phyloP scores from a whole-genome alignment of 1,284 basidiomycete species.

The Hemileccinum hortonii region DNA sequence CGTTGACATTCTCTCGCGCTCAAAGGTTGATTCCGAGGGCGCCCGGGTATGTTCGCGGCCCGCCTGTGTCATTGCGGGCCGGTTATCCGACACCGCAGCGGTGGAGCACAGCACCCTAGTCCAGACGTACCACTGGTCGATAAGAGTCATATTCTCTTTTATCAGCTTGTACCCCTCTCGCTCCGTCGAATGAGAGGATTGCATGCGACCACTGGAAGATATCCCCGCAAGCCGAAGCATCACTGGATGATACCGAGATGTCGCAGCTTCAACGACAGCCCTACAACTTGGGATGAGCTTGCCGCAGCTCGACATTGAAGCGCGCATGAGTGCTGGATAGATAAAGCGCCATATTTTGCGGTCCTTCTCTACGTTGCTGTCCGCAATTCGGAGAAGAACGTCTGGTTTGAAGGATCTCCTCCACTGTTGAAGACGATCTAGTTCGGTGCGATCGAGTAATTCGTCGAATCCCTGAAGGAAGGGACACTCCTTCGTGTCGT shows the following conservation, averaged over 20 bases:
- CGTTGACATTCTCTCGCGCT: conserved; percentile 74
- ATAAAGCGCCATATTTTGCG: conserved; percentile 69
- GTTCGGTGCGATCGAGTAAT: conserved; percentile 57
- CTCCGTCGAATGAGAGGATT: conserved; percentile 43
- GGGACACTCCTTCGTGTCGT: conserved; percentile 28
- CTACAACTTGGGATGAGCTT: conserved; percentile 52
- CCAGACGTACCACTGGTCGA: conserved; percentile 90
- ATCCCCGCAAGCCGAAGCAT: conserved; percentile 70
- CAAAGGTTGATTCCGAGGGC: conserved; percentile 69
- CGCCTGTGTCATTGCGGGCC: conserved; percentile 51
- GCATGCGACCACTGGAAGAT: conserved; percentile 44
- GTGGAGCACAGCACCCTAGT: conserved; percentile 82
- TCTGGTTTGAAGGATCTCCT: conserved; percentile 52
- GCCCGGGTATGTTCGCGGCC: conserved; percentile 71
- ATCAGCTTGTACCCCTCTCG: conserved; percentile 53
- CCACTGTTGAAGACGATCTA: conserved; percentile 64
- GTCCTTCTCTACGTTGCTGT: conserved; percentile 65
- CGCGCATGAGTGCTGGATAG: conserved; percentile 61
- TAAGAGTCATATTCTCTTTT: conserved; percentile 61
- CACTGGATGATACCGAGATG: conserved; percentile 62
- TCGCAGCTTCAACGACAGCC: conserved; percentile 63
- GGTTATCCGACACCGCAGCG: conserved; percentile 65
- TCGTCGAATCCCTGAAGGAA: conserved; percentile 67
- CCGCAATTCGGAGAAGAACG: conserved; percentile 60
- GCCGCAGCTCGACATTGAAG: conserved; percentile 49